These are phyloP conservation scores for Saccharomyces hybrid DNA, from an alignment of 1,139 yeast species.

Conservation along the genomic window DNA sequence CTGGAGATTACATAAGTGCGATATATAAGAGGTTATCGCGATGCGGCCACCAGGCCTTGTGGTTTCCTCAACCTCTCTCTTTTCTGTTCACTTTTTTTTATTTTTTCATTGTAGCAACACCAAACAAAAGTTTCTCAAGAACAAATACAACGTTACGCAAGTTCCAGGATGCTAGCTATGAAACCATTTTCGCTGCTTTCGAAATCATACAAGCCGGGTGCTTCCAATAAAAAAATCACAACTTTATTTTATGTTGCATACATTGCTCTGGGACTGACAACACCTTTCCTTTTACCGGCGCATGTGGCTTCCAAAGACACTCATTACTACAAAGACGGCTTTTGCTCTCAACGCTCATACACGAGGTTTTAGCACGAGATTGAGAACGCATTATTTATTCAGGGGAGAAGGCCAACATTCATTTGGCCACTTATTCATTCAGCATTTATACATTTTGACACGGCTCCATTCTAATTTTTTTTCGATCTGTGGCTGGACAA, in stretches of 20 bases:
- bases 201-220: background rate
- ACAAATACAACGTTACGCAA: background rate
- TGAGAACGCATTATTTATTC: conserved; percentile 5
- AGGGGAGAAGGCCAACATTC: background rate
- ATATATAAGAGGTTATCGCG: background rate
- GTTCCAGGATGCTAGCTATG: background rate
- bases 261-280: conserved; percentile 23
- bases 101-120: background rate
- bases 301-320: conserved; percentile 8
- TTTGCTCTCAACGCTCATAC: background rate
- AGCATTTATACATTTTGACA: background rate
- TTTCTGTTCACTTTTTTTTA: background rate
- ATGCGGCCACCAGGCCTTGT: background rate
- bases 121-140: background rate
- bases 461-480: background rate
- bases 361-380: conserved; percentile 13
- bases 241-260: conserved; percentile 13
- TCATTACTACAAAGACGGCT: conserved; percentile 12
- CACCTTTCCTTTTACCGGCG: conserved; percentile 29
- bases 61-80: background rate
- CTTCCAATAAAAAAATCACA: background rate
- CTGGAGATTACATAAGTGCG: background rate
- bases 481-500: background rate
- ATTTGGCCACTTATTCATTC: background rate
- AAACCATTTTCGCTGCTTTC: background rate